These are phyloP conservation scores for Pseudogymnoascus sp. DNA, from an alignment of 2,329 filamentous ascomycete species.

Conservation along the genomic window DNA sequence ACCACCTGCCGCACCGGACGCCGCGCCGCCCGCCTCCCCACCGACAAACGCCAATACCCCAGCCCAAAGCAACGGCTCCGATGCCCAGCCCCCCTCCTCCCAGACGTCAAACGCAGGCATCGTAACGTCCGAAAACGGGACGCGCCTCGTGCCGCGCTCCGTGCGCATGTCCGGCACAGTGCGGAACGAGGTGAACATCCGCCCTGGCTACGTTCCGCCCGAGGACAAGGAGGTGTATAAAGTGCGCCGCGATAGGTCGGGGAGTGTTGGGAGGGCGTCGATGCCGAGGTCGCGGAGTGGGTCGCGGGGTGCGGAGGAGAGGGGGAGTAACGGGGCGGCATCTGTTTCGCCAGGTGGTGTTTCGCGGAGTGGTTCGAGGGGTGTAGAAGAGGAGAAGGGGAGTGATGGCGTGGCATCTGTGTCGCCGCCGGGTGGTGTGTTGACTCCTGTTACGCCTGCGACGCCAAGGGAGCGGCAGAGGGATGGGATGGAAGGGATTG, in stretches of 20 bases:
- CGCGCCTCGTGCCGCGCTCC: slow-evolving; percentile 78
- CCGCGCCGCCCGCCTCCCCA: neutral
- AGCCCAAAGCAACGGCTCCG: neutral
- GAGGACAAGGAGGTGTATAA: slow-evolving; percentile 93
- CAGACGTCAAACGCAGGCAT: slow-evolving; percentile 50
- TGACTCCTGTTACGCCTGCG: neutral
- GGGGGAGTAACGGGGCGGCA: neutral
- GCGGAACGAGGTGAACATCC: slow-evolving; percentile 79
- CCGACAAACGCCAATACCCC: neutral
- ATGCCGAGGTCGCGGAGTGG: neutral
- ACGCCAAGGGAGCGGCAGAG: neutral
- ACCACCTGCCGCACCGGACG: neutral
- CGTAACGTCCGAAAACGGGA: slow-evolving; percentile 61
- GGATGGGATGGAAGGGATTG: neutral
- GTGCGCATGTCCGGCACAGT: slow-evolving; percentile 74
- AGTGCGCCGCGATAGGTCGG: slow-evolving; percentile 43
- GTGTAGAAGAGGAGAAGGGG: neutral
- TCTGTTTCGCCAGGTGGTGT: neutral
- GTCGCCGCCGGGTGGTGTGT: neutral
- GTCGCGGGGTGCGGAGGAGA: neutral
- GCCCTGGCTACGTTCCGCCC: slow-evolving; percentile 80
- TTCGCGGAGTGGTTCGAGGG: neutral
- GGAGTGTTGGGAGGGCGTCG: neutral
- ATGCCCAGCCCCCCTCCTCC: neutral
- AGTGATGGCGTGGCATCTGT: neutral